Evolutionary conservation across 2,329 filamentous ascomycete species (phyloP).

Genomic region (Claviceps paspali): DNA sequence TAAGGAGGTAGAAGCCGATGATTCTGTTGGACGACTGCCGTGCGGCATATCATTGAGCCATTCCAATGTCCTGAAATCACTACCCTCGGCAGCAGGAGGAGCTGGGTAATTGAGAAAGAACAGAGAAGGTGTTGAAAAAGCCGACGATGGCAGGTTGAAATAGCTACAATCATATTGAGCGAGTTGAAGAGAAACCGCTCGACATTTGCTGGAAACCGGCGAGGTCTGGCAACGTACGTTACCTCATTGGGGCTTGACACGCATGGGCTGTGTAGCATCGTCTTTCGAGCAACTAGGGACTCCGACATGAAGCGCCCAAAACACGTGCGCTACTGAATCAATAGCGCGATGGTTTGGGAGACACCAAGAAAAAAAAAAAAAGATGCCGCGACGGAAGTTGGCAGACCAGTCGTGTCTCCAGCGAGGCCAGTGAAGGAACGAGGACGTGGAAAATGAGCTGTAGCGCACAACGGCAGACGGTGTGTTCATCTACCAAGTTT

Average conservation of each 20-base stretch:
- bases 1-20: background rate
- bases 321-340: background rate
- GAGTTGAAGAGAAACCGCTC: background rate
- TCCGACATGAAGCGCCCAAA: constrained; percentile 10
- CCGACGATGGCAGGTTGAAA: constrained; percentile 15
- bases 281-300: constrained; percentile 1
- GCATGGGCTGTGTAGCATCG: constrained; percentile 1
- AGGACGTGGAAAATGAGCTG: too few relatives aligned
- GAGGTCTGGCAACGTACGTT: constrained; percentile 11
- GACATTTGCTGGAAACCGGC: background rate
- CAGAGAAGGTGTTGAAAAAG: constrained; percentile 7
- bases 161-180: constrained; percentile 12
- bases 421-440: background rate
- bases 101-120: constrained; percentile 8
- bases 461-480: too few relatives aligned
- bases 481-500: too few relatives aligned
- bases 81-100: constrained; percentile 1
- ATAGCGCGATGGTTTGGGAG: background rate
- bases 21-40: background rate
- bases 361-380: background rate
- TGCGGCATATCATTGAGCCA: constrained; percentile 5
- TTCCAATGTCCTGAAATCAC: constrained; percentile 1
- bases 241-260: constrained; percentile 7
- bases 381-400: too few relatives aligned
- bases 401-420: background rate